A percentile compares a stretch with the other conserved stretches of the same genome.
These are phyloP conservation scores for Botrytis byssoidea DNA, from an alignment of 2,329 filamentous ascomycete genomes.

Conservation along the genomic window DNA sequence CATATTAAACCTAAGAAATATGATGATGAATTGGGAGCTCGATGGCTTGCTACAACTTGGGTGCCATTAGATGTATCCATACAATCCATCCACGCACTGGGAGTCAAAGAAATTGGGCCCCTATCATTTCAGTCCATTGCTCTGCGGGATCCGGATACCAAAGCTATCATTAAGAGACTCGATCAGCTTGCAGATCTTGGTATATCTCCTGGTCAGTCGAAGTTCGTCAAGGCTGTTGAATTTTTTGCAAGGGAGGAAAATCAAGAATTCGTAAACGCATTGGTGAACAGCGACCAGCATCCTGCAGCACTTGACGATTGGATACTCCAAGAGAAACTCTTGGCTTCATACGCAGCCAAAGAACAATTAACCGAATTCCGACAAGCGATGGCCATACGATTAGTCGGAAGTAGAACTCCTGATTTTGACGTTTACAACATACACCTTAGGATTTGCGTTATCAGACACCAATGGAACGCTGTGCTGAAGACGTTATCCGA, in stretches of 20 bases:
- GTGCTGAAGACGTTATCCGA: constrained; percentile 41
- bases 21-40: constrained; percentile 71
- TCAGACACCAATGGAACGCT: constrained; percentile 39
- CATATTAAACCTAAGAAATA: constrained; percentile 46
- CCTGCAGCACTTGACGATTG: constrained; percentile 60
- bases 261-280: constrained; percentile 34
- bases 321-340: constrained; percentile 52
- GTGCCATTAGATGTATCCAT: constrained; percentile 72
- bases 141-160: constrained; percentile 56
- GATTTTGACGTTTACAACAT: constrained; percentile 47
- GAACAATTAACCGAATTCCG: constrained; percentile 53
- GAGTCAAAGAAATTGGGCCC: constrained; percentile 70
- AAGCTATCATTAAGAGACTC: constrained; percentile 59
- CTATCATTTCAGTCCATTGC: constrained; percentile 76
- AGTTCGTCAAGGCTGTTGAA: constrained; percentile 64
- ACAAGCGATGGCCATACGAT: constrained; percentile 54
- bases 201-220: constrained; percentile 60
- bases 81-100: constrained; percentile 66
- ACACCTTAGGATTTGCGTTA: constrained; percentile 44
- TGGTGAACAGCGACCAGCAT: constrained; percentile 58
- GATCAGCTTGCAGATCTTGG: constrained; percentile 58
- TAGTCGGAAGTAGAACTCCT: constrained; percentile 42
- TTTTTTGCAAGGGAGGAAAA: constrained; percentile 60
- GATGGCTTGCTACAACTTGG: constrained; percentile 76
- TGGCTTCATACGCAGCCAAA: constrained; percentile 51